Conservation (phyloP, 495 filamentous ascomycete species). For the Podospora didyma region DNA sequence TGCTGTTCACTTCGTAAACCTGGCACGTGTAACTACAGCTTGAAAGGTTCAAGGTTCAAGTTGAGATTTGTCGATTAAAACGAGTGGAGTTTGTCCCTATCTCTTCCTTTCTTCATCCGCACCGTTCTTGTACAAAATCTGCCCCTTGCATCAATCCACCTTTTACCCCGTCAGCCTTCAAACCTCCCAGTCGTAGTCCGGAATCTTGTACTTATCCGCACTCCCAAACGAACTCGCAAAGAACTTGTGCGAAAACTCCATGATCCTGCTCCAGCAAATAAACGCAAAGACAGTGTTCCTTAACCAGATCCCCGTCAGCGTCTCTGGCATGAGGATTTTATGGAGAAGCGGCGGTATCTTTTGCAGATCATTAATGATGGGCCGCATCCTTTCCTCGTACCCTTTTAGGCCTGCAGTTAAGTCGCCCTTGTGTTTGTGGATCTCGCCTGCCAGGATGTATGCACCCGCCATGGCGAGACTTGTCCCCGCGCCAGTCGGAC, state of each 20-base stretch:
- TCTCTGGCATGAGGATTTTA: constrained; percentile 34
- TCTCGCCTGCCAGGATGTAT: constrained; percentile 50
- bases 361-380: constrained; percentile 36
- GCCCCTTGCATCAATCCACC: no score
- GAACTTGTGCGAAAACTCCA: constrained; percentile 11
- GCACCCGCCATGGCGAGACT: constrained; percentile 42
- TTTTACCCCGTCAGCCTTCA: not conserved
- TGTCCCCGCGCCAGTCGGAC: constrained; percentile 45
- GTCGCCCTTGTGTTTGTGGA: constrained; percentile 30
- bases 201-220: not conserved
- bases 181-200: constrained; percentile 1
- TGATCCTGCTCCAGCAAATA: constrained; percentile 24
- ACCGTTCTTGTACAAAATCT: no score
- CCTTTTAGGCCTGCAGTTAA: constrained; percentile 30
- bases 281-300: constrained; percentile 21
- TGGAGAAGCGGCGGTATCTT: constrained; percentile 28
- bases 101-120: no score
- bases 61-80: no score
- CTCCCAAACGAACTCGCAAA: constrained; percentile 10
- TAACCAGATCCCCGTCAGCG: constrained; percentile 35
- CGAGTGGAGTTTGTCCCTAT: no score
- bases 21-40: no score
- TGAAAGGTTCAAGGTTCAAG: no score
- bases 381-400: constrained; percentile 42
- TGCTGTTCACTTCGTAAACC: no score